Percentiles rank a stretch among this genome's conserved stretches.
phyloP scores from a whole-genome alignment of 2,329 filamentous ascomycete genomes.

The Trichothecium roseum region DNA sequence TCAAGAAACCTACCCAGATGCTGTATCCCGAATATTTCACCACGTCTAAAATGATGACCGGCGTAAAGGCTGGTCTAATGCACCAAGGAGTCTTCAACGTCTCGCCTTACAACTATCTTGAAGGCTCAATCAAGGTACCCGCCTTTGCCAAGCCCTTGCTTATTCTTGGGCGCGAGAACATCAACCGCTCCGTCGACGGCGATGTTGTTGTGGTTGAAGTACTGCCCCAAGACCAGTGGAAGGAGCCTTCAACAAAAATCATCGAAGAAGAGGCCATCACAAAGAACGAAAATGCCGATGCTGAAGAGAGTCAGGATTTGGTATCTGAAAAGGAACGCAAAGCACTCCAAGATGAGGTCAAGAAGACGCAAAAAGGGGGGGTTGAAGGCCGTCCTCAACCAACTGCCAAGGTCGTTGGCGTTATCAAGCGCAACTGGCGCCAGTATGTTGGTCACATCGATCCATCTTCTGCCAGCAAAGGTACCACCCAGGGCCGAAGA shows the following conservation, averaged over 20 bases:
- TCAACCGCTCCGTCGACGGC: constrained; percentile 86
- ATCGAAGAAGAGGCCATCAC: constrained; percentile 89
- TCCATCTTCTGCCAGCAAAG: constrained; percentile 67
- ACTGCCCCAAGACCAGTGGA: constrained; percentile 92
- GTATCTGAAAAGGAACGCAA: constrained; percentile 80
- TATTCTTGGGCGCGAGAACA: constrained; percentile 86
- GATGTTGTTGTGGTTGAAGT: constrained; percentile 91
- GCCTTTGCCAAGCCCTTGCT: constrained; percentile 84
- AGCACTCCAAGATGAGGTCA: constrained; percentile 85
- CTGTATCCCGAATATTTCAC: constrained; percentile 86
- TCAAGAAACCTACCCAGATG: constrained; percentile 52
- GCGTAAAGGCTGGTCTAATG: constrained; percentile 75
- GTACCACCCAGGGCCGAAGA: constrained; percentile 64
- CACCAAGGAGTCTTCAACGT: constrained; percentile 96
- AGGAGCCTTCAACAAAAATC: constrained; percentile 87
- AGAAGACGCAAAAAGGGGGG: constrained; percentile 66
- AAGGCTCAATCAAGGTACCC: constrained; percentile 82
- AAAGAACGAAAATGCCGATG: constrained; percentile 87
- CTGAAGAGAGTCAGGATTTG: constrained; percentile 64
- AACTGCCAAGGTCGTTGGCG: constrained; percentile 82
- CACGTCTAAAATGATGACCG: constrained; percentile 88
- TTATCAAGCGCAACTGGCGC: constrained; percentile 93
- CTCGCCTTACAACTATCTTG: constrained; percentile 95
- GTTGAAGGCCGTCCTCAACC: constrained; percentile 75
- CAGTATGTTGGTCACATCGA: constrained; percentile 97